Percentiles rank a stretch among this genome's conserved stretches.
These are phyloP conservation scores for Trypanosoma platydactyli DNA, from an alignment of 208 protist genomes.

Conservation along the genomic window DNA sequence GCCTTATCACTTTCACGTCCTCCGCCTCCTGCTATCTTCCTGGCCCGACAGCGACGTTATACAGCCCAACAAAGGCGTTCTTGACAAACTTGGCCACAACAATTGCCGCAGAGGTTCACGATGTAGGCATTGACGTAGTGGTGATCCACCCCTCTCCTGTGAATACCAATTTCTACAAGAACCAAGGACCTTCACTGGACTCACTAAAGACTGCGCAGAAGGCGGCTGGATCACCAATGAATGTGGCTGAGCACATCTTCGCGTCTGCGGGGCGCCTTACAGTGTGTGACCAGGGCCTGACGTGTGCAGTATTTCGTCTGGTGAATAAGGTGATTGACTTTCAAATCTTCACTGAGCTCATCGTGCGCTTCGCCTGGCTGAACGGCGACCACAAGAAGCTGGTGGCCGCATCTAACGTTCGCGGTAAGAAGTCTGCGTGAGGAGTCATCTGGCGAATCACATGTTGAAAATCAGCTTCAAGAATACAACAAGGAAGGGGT, in stretches of 20 bases:
- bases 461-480: slow-evolving; percentile 17
- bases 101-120: slow-evolving; percentile 78
- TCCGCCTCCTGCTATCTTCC: slow-evolving; percentile 81
- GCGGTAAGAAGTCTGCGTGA: slow-evolving; percentile 17
- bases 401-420: slow-evolving; percentile 47
- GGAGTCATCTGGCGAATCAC: neutral
- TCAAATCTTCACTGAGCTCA: slow-evolving; percentile 77
- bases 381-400: slow-evolving; percentile 76
- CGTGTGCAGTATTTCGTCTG: slow-evolving; percentile 66
- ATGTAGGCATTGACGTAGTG: slow-evolving; percentile 83
- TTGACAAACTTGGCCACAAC: slow-evolving; percentile 84
- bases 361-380: slow-evolving; percentile 74
- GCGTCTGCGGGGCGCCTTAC: slow-evolving; percentile 78
- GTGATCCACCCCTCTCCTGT: slow-evolving; percentile 89
- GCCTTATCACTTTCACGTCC: slow-evolving; percentile 91
- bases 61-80: slow-evolving; percentile 93
- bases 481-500: no score
- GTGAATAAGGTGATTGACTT: slow-evolving; percentile 86
- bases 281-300: slow-evolving; percentile 82
- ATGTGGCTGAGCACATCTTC: slow-evolving; percentile 86
- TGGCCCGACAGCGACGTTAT: slow-evolving; percentile 85
- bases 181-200: slow-evolving; percentile 70
- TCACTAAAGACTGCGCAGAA: slow-evolving; percentile 78
- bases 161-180: slow-evolving; percentile 91
- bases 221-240: slow-evolving; percentile 60